Evolutionary conservation across 352 stramenopile species (phyloP).

Genomic region (Pythium sp.): DNA sequence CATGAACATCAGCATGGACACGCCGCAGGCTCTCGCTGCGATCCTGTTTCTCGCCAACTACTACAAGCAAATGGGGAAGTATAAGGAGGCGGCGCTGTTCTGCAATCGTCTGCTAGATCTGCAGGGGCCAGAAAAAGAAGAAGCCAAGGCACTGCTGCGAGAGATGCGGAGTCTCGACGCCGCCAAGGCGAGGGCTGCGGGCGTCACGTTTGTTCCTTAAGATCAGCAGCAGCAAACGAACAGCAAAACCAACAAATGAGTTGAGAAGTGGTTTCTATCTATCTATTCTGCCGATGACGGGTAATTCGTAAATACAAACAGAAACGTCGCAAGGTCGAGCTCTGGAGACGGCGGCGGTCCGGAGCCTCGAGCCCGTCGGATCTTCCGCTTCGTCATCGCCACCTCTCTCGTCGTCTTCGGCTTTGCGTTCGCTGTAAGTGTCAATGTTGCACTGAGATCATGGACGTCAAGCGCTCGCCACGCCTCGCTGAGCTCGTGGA

Average conservation of each 20-base stretch:
- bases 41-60: conserved; percentile 83
- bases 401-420: conserved; percentile 20
- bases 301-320: conserved; percentile 30
- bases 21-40: conserved; percentile 52
- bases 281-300: conserved; percentile 9
- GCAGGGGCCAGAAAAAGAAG: conserved; percentile 77
- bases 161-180: conserved; percentile 75
- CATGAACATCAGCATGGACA: conserved; percentile 56
- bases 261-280: not conserved
- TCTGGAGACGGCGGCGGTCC: not conserved
- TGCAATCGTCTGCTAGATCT: conserved; percentile 79
- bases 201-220: not conserved
- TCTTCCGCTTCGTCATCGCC: conserved; percentile 35
- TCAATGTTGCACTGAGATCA: not conserved
- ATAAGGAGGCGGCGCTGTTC: conserved; percentile 54
- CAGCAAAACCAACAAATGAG: not conserved
- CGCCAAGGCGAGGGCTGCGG: conserved; percentile 16
- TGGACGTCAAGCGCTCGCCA: conserved; percentile 21
- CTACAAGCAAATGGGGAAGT: conserved; percentile 69
- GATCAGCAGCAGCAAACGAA: not conserved
- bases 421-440: not conserved
- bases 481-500: conserved; percentile 21
- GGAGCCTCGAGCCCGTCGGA: conserved; percentile 16
- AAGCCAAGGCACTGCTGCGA: conserved; percentile 74
- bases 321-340: conserved; percentile 24